Evolutionary conservation across 192 early-diverging fungal genomes (phyloP), one percentile per base, ranked within the genome.

Genomic region (Backusella circina): DNA sequence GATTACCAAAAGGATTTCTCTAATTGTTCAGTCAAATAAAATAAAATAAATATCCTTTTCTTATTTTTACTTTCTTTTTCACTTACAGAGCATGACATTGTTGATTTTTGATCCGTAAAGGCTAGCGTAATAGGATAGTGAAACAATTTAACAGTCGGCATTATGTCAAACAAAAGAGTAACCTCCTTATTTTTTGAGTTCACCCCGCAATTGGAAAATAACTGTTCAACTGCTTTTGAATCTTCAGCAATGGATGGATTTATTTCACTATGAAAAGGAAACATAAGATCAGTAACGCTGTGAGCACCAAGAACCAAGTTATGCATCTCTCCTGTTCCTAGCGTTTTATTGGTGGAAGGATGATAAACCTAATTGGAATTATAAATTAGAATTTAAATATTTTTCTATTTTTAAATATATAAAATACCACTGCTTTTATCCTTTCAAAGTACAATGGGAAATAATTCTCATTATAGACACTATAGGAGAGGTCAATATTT

Each of bases 361-460:
- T 89, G 87, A 73, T 82, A 89, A 31, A 83, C 86, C 88, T 89
- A 84, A 26, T 18, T 10, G 21, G 15, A 16, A 66, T 36, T 38
- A 21, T 67, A 30, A 65, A 21, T 6, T 37, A 18, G 2, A 18
- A 35, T 67, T 18, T 36, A n/a, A n/a, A 2, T 35, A 21, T 15
- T n/a, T n/a, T 10, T 23, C 8, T 54, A 26, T 7, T 54, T n/a
- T 54, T 26, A 10, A 10, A 23, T 26, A 54, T 26, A 54, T 21
- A 51, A 51, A 54, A 54, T 67, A 67, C 66, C 66, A 67, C 67
- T 37, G 67, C 35, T 68, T 68, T 68, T 35, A 68, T 36, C 18
- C 33, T 68, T 21, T 68, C 67, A 68, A 68, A 68, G 10, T 12
- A 38, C 23, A 68, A 23, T 68, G 31, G 32, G 21, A 68, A 68